Conservation (phyloP, 805 yeast genomes). For the Tetrapisispora fleetii region DNA sequence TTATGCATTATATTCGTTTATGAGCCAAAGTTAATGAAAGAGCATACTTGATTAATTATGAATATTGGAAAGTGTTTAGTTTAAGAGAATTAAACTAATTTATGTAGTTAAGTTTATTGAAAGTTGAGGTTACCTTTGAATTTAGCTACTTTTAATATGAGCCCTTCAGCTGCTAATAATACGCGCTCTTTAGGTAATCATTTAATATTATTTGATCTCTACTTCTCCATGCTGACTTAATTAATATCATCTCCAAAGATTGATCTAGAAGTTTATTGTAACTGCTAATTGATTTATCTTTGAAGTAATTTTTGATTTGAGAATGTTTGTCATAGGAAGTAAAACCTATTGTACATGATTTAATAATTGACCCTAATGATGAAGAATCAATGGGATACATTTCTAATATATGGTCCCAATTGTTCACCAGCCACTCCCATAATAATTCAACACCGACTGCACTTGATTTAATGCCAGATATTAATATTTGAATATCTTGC, state of each 20-base stretch:
- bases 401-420: constrained; percentile 63
- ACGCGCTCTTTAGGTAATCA: constrained; percentile 26
- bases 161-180: too few species aligned
- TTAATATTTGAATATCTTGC: constrained; percentile 70
- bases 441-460: constrained; percentile 54
- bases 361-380: constrained; percentile 68
- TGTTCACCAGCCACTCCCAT: constrained; percentile 64
- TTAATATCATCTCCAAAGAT: constrained; percentile 46
- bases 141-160: not conserved
- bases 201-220: constrained; percentile 43
- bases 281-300: constrained; percentile 45
- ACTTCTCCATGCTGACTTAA: constrained; percentile 48
- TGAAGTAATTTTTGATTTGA: constrained; percentile 43
- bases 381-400: constrained; percentile 71
- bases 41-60: not conserved
- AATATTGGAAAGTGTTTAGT: not conserved
- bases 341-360: constrained; percentile 49
- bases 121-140: too few species aligned
- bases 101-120: too few species aligned
- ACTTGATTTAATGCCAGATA: constrained; percentile 59
- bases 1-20: too few species aligned
- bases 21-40: too few species aligned
- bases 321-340: constrained; percentile 44
- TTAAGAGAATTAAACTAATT: too few species aligned
- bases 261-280: constrained; percentile 55